Evolutionary conservation across 805 yeast species (phyloP), one percentile per base, ranked within the genome.

Genomic region (Candida patagonica): DNA sequence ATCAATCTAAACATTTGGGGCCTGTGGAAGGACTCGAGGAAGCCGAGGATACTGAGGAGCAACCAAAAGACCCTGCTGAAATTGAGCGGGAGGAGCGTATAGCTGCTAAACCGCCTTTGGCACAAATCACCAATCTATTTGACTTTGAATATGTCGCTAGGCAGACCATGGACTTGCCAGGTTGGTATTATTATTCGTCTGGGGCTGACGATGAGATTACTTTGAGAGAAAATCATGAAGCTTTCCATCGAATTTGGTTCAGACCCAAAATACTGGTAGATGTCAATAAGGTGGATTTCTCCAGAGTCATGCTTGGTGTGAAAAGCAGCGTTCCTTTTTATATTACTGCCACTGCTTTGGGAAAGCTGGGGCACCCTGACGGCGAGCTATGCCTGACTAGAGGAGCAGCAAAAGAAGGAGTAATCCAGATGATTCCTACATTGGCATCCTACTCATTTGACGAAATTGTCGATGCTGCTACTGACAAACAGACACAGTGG

Each of bases 201-300:
- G 97, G 89, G 7, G 73, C 95, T 13, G 96, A 89, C 60, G 97
- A 89, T 59, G 97, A 89, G 63, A 74, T 89, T 50, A 73, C 95
- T 2, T 57, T 83, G 54, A 73, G 97, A 50, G 96, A 88, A 55
- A 89, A 89, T 63, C 96, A 87, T 59, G 71, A 77, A 38, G 94
- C 95, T 3, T 89, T 75, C 63, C 95, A 85, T 55, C 67, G 95
- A 23, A 74, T 88, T 38, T 87, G 82, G 64, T 89, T 89, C 68
- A 78, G 81, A 49, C 97, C 97, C 10, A 68, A 76, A 41, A 70
- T 89, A 12, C 65, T 88, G 41, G 85, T 87, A 12, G 86, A 89
- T 60, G 96, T 89, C 12, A 60, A 71, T n/a, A 60, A 71, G 23
- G 72, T 88, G 33, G 94, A 85, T 55, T 59, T 76, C 24, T 59